Evolutionary conservation across 805 yeast species (phyloP).

Genomic region (Wickerhamomyces silvicola): DNA sequence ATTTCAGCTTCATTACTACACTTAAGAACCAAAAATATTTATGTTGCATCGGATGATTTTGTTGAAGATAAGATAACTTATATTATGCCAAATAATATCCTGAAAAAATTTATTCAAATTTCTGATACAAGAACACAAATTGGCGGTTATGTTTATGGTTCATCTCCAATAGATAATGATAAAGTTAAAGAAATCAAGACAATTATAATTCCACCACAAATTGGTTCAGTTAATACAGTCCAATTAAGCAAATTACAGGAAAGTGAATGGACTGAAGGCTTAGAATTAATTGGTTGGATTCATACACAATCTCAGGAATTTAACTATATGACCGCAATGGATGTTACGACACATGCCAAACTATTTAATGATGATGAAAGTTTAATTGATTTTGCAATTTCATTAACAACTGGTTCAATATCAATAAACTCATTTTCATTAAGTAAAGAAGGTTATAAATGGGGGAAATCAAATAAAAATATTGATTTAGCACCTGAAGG

Average conservation of each 20-base stretch:
- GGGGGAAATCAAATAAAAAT: slow-evolving; percentile 70
- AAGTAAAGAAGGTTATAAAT: slow-evolving; percentile 57
- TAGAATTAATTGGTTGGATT: slow-evolving; percentile 90
- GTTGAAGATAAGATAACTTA: slow-evolving; percentile 55
- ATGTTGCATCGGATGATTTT: slow-evolving; percentile 62
- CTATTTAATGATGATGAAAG: slow-evolving; percentile 30
- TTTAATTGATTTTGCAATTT: slow-evolving; percentile 54
- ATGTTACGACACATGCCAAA: slow-evolving; percentile 52
- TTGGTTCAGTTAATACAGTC: slow-evolving; percentile 64
- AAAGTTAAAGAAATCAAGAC: slow-evolving; percentile 73
- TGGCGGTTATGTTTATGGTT: slow-evolving; percentile 76
- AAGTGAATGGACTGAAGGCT: slow-evolving; percentile 45
- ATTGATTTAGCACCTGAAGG: slow-evolving; percentile 55
- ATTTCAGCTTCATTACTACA: slow-evolving; percentile 69
- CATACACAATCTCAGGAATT: slow-evolving; percentile 75
- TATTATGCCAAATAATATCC: slow-evolving; percentile 75
- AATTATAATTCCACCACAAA: slow-evolving; percentile 80
- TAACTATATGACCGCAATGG: slow-evolving; percentile 59
- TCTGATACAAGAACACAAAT: slow-evolving; percentile 78
- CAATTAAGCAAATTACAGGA: slow-evolving; percentile 34
- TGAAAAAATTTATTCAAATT: slow-evolving; percentile 70
- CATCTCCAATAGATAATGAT: slow-evolving; percentile 63
- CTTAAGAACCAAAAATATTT: slow-evolving; percentile 68
- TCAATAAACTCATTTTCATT: slow-evolving; percentile 63
- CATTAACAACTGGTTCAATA: slow-evolving; percentile 80